Evolutionary conservation across 2,329 filamentous ascomycete genomes (phyloP).

Genomic region (Sclerotinia borealis): DNA sequence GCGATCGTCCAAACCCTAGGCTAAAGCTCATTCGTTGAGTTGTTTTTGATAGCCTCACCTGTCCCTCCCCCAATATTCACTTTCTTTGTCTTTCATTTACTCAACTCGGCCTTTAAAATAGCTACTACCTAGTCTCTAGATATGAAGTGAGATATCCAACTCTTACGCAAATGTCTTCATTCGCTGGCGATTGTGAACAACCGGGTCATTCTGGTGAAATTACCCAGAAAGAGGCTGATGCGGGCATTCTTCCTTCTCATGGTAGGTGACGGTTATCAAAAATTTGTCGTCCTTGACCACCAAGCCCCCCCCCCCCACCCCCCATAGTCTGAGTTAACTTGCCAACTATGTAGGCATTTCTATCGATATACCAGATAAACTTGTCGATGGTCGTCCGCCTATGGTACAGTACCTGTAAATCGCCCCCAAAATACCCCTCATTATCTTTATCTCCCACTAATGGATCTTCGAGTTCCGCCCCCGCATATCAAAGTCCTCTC

Average conservation of each 20-base stretch:
- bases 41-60: constrained; percentile 7
- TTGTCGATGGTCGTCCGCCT: constrained; percentile 36
- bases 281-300: neutral
- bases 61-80: neutral
- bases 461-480: constrained; percentile 40
- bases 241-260: constrained; percentile 41
- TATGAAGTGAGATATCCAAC: constrained; percentile 11
- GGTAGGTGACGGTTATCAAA: constrained; percentile 34
- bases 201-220: constrained; percentile 24
- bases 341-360: constrained; percentile 23
- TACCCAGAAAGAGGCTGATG: constrained; percentile 26
- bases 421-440: neutral
- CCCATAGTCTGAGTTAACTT: neutral
- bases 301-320: neutral
- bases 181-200: constrained; percentile 13
- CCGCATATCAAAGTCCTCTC: constrained; percentile 48
- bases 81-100: constrained; percentile 3
- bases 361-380: constrained; percentile 39
- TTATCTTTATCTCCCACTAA: constrained; percentile 13
- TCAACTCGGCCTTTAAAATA: neutral
- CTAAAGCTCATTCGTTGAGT: constrained; percentile 7
- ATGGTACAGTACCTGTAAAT: constrained; percentile 30
- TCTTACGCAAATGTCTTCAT: constrained; percentile 19
- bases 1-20: neutral
- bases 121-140: neutral